Conservation (phyloP, 257 asterid genomes). For the Solanum pennellii region DNA sequence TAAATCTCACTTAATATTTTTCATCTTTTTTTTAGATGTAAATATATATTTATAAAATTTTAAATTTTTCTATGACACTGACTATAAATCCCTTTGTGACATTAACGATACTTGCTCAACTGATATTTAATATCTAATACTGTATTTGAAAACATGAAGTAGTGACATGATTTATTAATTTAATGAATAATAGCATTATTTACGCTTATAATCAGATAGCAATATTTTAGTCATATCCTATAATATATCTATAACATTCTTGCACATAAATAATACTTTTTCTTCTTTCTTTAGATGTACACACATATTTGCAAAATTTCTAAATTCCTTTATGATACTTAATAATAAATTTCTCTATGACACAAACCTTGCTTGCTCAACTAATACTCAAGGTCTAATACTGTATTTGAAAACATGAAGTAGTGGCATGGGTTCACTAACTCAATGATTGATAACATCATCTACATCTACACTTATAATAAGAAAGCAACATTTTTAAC, state of each 20-base stretch:
- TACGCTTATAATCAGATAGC: background rate
- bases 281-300: background rate
- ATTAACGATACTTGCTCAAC: background rate
- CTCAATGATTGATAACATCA: background rate
- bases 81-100: background rate
- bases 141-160: background rate
- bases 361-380: background rate
- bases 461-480: background rate
- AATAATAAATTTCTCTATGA: background rate
- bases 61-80: background rate
- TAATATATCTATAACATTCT: background rate
- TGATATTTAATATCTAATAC: too few species aligned
- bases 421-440: background rate
- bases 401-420: background rate
- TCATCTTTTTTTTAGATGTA: background rate
- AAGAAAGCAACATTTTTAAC: background rate
- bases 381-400: background rate
- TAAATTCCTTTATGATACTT: background rate
- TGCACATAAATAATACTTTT: too few species aligned
- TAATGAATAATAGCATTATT: background rate
- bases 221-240: background rate
- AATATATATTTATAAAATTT: background rate
- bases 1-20: background rate
- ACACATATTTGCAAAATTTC: background rate
- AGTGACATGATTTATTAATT: background rate